These are phyloP conservation scores for Luzula sylvatica DNA, from an alignment of 176 grass and related monocot species.

Conservation along the genomic window DNA sequence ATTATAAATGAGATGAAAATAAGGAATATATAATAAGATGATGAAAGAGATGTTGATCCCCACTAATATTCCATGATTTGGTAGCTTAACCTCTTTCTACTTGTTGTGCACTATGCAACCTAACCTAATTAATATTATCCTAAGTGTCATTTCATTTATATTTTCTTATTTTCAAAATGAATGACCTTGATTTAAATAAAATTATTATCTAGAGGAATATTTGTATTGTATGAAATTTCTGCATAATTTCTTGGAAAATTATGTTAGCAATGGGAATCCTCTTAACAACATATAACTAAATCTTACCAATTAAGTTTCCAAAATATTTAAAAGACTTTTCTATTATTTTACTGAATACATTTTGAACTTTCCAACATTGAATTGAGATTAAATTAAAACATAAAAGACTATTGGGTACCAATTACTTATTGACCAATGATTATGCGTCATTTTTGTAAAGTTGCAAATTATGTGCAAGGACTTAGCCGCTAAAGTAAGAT, in stretches of 20 bases:
- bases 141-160: slow-evolving; percentile 6
- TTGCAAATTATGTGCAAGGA: background rate
- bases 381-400: background rate
- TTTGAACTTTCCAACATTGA: no score
- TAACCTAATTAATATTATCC: background rate
- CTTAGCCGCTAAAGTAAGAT: slow-evolving; percentile 15
- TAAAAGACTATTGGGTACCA: background rate
- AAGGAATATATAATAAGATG: no score
- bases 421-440: background rate
- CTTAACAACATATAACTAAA: no score
- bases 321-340: no score
- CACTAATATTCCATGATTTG: background rate
- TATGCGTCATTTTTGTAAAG: background rate
- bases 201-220: no score
- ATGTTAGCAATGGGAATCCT: no score
- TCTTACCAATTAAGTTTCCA: no score
- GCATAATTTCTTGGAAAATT: no score
- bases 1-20: no score
- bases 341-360: no score
- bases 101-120: slow-evolving; percentile 11
- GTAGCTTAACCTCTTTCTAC: slow-evolving; percentile 5
- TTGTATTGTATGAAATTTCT: no score
- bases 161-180: background rate
- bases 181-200: no score
- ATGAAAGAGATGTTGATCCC: background rate